Evolutionary conservation across 2,329 filamentous ascomycete species (phyloP).

Genomic region (Diaporthe ampelina): DNA sequence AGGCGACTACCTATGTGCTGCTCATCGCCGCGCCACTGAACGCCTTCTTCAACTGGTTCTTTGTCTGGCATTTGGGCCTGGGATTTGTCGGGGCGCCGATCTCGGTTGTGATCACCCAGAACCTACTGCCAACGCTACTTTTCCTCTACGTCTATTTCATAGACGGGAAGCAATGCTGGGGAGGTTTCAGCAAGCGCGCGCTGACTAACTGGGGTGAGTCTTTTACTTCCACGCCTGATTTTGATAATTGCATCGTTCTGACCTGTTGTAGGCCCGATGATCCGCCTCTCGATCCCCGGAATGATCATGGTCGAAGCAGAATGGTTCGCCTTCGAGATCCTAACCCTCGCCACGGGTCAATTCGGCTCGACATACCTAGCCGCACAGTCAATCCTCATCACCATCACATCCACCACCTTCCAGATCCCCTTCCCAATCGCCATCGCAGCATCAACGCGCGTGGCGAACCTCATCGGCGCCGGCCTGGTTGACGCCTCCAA

Average conservation of each 20-base stretch:
- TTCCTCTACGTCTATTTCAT: conserved; percentile 81
- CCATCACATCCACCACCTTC: conserved; percentile 84
- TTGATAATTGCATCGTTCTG: not conserved
- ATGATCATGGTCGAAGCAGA: conserved; percentile 96
- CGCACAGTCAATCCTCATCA: conserved; percentile 88
- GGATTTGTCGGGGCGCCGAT: conserved; percentile 85
- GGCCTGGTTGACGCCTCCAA: conserved; percentile 85
- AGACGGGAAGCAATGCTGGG: conserved; percentile 83
- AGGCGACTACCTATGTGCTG: conserved; percentile 83
- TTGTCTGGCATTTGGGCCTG: conserved; percentile 79
- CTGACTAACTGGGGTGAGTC: conserved; percentile 79
- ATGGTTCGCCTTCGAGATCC: conserved; percentile 91
- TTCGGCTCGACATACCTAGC: conserved; percentile 85
- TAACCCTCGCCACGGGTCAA: conserved; percentile 86
- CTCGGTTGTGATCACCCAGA: conserved; percentile 82
- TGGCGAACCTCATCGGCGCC: conserved; percentile 93
- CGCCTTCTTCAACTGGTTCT: conserved; percentile 81
- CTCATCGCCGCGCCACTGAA: conserved; percentile 83
- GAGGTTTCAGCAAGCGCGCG: conserved; percentile 79
- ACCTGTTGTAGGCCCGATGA: conserved; percentile 73
- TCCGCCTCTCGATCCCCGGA: conserved; percentile 87
- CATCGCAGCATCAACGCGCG: conserved; percentile 88
- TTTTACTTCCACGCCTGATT: conserved; percentile 55
- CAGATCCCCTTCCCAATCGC: conserved; percentile 93
- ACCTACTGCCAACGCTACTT: conserved; percentile 78